Evolutionary conservation across 1,139 yeast species (phyloP).

Genomic region (Taphrina betulina): DNA sequence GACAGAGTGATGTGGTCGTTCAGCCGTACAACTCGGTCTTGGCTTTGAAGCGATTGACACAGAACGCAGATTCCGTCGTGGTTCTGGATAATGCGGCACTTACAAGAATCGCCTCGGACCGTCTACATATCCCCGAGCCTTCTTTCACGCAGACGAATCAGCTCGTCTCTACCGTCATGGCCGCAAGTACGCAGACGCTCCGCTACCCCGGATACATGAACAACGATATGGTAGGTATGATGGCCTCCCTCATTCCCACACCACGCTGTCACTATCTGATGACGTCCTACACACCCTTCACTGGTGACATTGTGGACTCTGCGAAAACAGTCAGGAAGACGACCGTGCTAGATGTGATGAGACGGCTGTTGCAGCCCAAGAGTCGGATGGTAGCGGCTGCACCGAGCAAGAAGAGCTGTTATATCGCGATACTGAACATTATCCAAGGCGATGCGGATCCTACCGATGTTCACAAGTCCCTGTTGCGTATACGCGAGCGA

Average conservation of each 20-base stretch:
- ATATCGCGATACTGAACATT: constrained; percentile 71
- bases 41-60: constrained; percentile 76
- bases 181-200: constrained; percentile 80
- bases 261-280: constrained; percentile 85
- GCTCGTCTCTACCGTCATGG: constrained; percentile 73
- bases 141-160: constrained; percentile 76
- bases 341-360: constrained; percentile 77
- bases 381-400: constrained; percentile 66
- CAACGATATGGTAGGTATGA: constrained; percentile 76
- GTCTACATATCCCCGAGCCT: constrained; percentile 49
- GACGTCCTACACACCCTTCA: constrained; percentile 86
- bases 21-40: constrained; percentile 91
- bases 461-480: constrained; percentile 74
- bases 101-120: constrained; percentile 61
- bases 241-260: constrained; percentile 80
- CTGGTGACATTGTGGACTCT: constrained; percentile 58
- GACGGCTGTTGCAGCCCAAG: constrained; percentile 77
- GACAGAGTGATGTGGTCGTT: constrained; percentile 90
- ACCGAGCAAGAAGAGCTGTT: constrained; percentile 49
- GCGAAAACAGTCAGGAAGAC: constrained; percentile 66
- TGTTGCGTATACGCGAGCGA: constrained; percentile 72
- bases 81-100: constrained; percentile 90
- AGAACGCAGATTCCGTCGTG: constrained; percentile 78
- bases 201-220: constrained; percentile 92
- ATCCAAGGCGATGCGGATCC: constrained; percentile 73